These are phyloP conservation scores for Tolypocladium ophioglossoides DNA, from an alignment of 2,329 filamentous ascomycete species.

Conservation along the genomic window DNA sequence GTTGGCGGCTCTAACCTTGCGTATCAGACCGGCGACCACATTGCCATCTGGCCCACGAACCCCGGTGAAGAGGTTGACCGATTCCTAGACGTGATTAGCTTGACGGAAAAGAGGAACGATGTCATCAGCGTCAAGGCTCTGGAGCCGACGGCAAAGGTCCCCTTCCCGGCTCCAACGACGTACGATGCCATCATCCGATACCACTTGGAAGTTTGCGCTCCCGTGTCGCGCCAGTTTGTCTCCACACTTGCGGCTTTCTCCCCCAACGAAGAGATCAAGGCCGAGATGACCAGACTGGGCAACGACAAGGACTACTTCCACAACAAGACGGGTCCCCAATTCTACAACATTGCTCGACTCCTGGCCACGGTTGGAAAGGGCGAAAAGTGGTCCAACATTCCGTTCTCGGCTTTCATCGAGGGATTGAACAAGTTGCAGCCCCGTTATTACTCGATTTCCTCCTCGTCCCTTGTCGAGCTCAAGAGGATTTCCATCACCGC, in stretches of 20 bases:
- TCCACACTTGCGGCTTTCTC: slow-evolving; percentile 81
- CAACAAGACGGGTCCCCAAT: slow-evolving; percentile 67
- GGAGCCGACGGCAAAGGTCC: slow-evolving; percentile 92
- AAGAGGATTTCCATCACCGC: slow-evolving; percentile 93
- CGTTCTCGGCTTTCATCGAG: slow-evolving; percentile 92
- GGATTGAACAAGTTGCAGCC: slow-evolving; percentile 90
- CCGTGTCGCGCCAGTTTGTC: slow-evolving; percentile 92
- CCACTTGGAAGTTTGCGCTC: slow-evolving; percentile 92
- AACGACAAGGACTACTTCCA: slow-evolving; percentile 94
- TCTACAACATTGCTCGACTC: slow-evolving; percentile 83
- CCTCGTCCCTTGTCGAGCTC: slow-evolving; percentile 86
- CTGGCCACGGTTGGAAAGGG: slow-evolving; percentile 63
- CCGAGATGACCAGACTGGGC: slow-evolving; percentile 80
- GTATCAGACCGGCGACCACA: slow-evolving; percentile 95
- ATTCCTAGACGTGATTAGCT: slow-evolving; percentile 69
- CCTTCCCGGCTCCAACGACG: slow-evolving; percentile 93
- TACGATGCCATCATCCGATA: slow-evolving; percentile 90
- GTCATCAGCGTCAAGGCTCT: slow-evolving; percentile 86
- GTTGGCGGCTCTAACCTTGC: slow-evolving; percentile 79
- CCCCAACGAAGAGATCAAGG: slow-evolving; percentile 72
- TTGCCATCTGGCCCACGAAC: slow-evolving; percentile 96
- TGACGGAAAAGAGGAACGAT: slow-evolving; percentile 64
- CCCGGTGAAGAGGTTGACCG: slow-evolving; percentile 84
- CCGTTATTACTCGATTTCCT: slow-evolving; percentile 98
- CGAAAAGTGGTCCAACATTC: slow-evolving; percentile 70